A percentile compares a stretch with the other conserved stretches of the same genome.
Evolutionary conservation across 805 yeast genomes (phyloP).

Genomic region (Teunomyces atbi): DNA sequence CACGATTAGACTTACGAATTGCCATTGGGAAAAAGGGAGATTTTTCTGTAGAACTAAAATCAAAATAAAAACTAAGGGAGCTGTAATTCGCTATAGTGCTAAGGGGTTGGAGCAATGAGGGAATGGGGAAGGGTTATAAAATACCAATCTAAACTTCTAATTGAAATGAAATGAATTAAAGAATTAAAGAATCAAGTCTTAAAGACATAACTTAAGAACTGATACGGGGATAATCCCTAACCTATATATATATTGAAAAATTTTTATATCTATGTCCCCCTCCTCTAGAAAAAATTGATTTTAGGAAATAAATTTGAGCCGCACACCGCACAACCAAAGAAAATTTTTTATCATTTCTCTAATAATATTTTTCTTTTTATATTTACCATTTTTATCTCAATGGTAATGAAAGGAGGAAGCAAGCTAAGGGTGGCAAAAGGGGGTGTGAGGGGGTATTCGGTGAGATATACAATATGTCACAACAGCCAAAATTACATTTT

Average conservation of each 20-base stretch:
- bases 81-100: background rate
- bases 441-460: background rate
- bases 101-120: too few relatives aligned
- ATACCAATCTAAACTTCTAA: background rate
- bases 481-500: background rate
- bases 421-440: background rate
- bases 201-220: background rate
- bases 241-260: constrained; percentile 5
- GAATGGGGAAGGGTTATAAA: background rate
- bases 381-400: constrained; percentile 4
- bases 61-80: constrained; percentile 2
- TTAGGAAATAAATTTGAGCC: constrained; percentile 1
- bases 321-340: constrained; percentile 3
- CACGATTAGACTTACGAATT: constrained; percentile 34
- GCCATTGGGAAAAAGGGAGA: constrained; percentile 10
- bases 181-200: constrained; percentile 1
- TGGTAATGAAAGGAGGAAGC: background rate
- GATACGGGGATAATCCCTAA: background rate
- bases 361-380: constrained; percentile 1
- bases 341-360: constrained; percentile 5
- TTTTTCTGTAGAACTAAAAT: constrained; percentile 1
- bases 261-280: constrained; percentile 5
- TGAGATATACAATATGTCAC: background rate
- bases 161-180: constrained; percentile 4
- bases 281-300: constrained; percentile 3